phyloP scores from a whole-genome alignment of 2,329 filamentous ascomycete species.

The Fusarium citri region DNA sequence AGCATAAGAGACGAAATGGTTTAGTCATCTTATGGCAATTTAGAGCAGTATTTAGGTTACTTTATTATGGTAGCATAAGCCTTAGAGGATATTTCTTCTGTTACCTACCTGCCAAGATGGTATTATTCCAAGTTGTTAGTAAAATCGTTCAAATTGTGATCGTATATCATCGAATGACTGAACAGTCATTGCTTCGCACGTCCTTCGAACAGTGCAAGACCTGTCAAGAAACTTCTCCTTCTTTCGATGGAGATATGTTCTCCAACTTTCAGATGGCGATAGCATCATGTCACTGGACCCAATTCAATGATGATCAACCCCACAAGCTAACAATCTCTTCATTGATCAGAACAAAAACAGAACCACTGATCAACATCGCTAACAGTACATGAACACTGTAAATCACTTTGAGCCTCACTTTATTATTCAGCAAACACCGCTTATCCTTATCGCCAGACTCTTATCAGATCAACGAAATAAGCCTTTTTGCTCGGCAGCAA shows the following conservation, averaged over 20 bases:
- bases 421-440: conserved; percentile 28
- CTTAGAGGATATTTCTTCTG: no score
- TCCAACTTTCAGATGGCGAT: background rate
- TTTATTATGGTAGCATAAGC: no score
- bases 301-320: background rate
- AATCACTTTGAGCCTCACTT: conserved; percentile 13
- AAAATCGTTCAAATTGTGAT: no score
- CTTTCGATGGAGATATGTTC: background rate
- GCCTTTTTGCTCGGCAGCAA: conserved; percentile 25
- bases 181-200: background rate
- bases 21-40: no score
- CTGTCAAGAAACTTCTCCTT: background rate
- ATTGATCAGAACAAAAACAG: conserved; percentile 15
- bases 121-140: background rate
- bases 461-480: conserved; percentile 35
- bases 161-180: background rate
- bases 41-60: no score
- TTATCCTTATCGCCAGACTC: conserved; percentile 17
- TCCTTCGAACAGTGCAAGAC: background rate
- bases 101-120: no score
- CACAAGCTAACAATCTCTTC: background rate
- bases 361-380: conserved; percentile 12
- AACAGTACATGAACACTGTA: background rate
- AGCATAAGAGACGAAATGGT: no score
- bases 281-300: conserved; percentile 7